These are phyloP conservation scores for Hylodesmum podocarpum DNA, from an alignment of 306 rosid genomes.

Conservation along the genomic window DNA sequence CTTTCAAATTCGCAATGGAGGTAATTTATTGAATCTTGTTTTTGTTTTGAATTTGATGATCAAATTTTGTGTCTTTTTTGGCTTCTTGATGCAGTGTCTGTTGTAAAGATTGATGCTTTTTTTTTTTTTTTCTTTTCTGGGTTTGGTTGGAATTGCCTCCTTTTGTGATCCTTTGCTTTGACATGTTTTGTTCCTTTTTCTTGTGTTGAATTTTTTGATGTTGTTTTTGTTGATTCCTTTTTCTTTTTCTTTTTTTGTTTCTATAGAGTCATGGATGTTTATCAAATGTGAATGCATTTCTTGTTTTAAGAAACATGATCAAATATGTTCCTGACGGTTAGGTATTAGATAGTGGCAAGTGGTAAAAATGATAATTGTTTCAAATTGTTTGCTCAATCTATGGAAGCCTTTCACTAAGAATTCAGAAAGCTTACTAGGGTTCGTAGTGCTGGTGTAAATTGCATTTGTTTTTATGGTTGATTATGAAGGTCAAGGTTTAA, in stretches of 20 bases:
- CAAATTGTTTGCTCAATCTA: neutral
- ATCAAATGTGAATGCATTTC: neutral
- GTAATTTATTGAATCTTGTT: constrained; percentile 42
- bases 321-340: neutral
- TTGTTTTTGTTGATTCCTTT: neutral
- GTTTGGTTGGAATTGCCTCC: constrained; percentile 8
- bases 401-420: neutral
- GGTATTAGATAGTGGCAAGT: neutral
- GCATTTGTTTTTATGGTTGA: neutral
- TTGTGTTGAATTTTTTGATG: neutral
- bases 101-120: constrained; percentile 5
- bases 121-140: constrained; percentile 2
- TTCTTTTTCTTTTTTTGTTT: too few species aligned
- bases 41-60: neutral
- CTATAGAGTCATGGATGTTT: neutral
- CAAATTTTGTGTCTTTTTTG: neutral
- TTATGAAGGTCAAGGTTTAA: neutral
- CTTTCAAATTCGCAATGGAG: constrained; percentile 47
- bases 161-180: neutral
- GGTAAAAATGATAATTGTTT: neutral
- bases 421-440: neutral
- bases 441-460: neutral
- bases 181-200: neutral
- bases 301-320: neutral
- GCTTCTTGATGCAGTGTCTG: neutral